phyloP scores from a whole-genome alignment of 2,329 filamentous ascomycete genomes.

The Podosphaera aphanis region DNA sequence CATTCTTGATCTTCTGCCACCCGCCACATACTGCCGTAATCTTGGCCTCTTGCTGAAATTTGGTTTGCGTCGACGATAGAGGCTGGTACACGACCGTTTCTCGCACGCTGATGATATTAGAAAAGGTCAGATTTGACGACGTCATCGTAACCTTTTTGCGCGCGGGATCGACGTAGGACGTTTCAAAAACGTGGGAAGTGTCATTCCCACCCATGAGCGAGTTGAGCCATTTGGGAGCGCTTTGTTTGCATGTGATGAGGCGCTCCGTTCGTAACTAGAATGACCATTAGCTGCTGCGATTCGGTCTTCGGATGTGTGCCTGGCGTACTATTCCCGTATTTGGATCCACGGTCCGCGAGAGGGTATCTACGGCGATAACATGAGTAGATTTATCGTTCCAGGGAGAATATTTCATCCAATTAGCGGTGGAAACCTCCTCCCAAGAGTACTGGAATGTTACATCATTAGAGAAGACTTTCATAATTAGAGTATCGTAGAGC shows the following conservation, averaged over 20 bases:
- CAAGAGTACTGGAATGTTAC: conserved; percentile 94
- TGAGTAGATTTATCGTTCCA: conserved; percentile 99
- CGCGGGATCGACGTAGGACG: conserved; percentile 73
- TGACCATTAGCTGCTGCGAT: conserved; percentile 3
- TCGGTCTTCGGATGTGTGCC: conserved; percentile 7
- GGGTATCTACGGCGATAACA: conserved; percentile 82
- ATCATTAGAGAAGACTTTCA: conserved; percentile 87
- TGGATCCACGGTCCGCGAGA: conserved; percentile 46
- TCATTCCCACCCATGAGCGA: conserved; percentile 57
- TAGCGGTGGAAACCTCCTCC: conserved; percentile 91
- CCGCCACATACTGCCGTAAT: conserved; percentile 88
- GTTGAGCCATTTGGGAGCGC: conserved; percentile 60
- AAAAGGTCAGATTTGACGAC: conserved; percentile 81
- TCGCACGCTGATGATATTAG: conserved; percentile 71
- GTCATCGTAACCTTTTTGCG: conserved; percentile 86
- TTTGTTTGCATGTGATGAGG: conserved; percentile 37
- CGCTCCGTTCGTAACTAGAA: conserved; percentile 44
- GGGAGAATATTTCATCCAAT: conserved; percentile 96
- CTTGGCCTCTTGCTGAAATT: conserved; percentile 72
- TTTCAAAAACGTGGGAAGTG: conserved; percentile 78
- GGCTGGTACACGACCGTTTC: conserved; percentile 81
- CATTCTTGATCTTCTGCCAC: conserved; percentile 92
- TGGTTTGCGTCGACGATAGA: conserved; percentile 32
- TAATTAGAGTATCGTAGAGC: conserved; percentile 18
- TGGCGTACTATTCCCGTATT: conserved; percentile 38